Percentiles rank a stretch among this genome's conserved stretches.
Conservation (phyloP, 306 rosid species). For the Castanea mollissima region DNA sequence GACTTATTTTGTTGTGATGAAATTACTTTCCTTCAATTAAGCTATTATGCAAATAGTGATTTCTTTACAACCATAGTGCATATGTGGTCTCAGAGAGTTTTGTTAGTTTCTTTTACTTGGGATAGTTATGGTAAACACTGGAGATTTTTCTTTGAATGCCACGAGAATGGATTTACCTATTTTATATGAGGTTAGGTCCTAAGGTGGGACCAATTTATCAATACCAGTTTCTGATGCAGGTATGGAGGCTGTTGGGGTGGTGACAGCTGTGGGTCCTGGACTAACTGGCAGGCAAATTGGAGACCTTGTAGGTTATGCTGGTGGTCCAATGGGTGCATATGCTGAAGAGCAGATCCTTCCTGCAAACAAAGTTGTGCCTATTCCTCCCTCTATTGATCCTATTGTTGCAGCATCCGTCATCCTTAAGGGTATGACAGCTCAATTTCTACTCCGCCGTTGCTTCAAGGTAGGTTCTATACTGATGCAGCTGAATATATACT, state of each 20-base stretch:
- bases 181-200: background rate
- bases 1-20: background rate
- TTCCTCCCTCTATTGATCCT: slow-evolving; percentile 79
- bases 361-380: slow-evolving; percentile 64
- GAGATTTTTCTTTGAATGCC: background rate
- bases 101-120: background rate
- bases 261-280: slow-evolving; percentile 79
- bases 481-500: background rate
- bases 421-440: slow-evolving; percentile 84
- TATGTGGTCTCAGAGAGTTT: background rate
- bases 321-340: slow-evolving; percentile 82
- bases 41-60: background rate
- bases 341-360: slow-evolving; percentile 96
- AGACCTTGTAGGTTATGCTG: slow-evolving; percentile 77
- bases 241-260: slow-evolving; percentile 89
- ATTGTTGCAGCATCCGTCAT: slow-evolving; percentile 63
- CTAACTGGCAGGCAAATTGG: slow-evolving; percentile 69
- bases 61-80: background rate
- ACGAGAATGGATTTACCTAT: background rate
- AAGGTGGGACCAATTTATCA: background rate
- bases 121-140: background rate
- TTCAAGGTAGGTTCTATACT: slow-evolving; percentile 59
- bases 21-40: background rate
- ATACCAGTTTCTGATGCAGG: slow-evolving; percentile 38
- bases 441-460: slow-evolving; percentile 60